These are phyloP conservation scores for Kalanchoe fedtschenkoi DNA, from an alignment of 164 flowering plant species.

Conservation along the genomic window DNA sequence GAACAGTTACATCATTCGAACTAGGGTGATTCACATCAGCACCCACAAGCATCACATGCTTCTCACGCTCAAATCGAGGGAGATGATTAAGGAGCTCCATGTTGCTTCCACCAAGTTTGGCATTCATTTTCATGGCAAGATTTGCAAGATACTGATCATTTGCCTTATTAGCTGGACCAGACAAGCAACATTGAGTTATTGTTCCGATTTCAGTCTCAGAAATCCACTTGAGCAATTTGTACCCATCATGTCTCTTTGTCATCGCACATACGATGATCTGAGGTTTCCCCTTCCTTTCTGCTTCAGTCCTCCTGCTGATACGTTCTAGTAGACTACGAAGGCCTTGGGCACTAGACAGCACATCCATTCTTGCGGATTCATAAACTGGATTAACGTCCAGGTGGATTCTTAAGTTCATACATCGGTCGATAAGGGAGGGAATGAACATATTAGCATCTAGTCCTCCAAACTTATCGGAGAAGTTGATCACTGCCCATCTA, in stretches of 20 bases:
- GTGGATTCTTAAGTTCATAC: slow-evolving; percentile 25
- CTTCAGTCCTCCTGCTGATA: slow-evolving; percentile 6
- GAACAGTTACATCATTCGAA: slow-evolving; percentile 27
- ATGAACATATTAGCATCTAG: slow-evolving; percentile 20
- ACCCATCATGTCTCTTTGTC: slow-evolving; percentile 41
- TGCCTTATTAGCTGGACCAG: slow-evolving; percentile 20
- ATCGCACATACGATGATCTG: slow-evolving; percentile 63
- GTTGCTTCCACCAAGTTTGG: slow-evolving; percentile 80
- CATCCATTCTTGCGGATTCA: slow-evolving; percentile 17
- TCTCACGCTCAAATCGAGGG: slow-evolving; percentile 26
- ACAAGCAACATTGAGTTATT: slow-evolving; percentile 62
- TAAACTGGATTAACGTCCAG: slow-evolving; percentile 26
- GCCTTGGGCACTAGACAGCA: slow-evolving; percentile 14
- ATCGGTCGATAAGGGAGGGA: slow-evolving; percentile 18
- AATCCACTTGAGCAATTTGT: slow-evolving; percentile 60
- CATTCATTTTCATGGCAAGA: slow-evolving; percentile 72
- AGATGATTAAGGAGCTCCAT: slow-evolving; percentile 41
- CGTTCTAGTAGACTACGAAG: slow-evolving; percentile 25
- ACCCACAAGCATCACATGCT: slow-evolving; percentile 61
- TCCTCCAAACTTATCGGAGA: slow-evolving; percentile 7
- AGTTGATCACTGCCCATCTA: slow-evolving; percentile 57
- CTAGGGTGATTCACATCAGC: slow-evolving; percentile 89
- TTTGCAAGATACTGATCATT: slow-evolving; percentile 57
- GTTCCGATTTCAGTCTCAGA: slow-evolving; percentile 62
- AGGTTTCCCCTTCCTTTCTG: slow-evolving; percentile 8